Percentiles rank a stretch among this genome's conserved stretches.
phyloP scores from a whole-genome alignment of 2,329 filamentous ascomycete genomes.

The Orbilia oligospora region DNA sequence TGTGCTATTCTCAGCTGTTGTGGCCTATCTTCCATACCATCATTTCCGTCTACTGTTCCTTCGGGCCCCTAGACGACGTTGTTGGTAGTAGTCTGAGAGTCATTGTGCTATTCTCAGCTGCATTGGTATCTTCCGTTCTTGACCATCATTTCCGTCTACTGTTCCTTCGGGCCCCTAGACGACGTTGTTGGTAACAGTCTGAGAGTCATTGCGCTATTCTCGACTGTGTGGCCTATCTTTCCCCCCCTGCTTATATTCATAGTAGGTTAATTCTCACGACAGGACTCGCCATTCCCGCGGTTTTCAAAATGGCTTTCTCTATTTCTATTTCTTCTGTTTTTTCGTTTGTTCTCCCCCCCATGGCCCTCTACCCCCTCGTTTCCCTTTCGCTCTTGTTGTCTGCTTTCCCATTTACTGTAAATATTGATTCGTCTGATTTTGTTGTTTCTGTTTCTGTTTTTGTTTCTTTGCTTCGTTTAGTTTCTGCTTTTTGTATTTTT shows the following conservation, averaged over 20 bases:
- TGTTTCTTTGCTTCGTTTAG: constrained; percentile 14
- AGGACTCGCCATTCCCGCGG: constrained; percentile 9
- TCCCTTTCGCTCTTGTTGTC: neutral
- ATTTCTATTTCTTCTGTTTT: neutral
- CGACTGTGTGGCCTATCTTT: neutral
- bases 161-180: neutral
- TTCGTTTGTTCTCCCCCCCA: neutral
- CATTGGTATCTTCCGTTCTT: no score
- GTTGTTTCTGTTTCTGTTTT: neutral
- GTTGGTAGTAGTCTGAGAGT: neutral
- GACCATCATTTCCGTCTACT: neutral
- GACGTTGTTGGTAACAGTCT: constrained; percentile 6
- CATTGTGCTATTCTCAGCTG: constrained; percentile 11
- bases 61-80: neutral
- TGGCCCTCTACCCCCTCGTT: neutral
- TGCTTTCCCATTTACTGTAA: constrained; percentile 10
- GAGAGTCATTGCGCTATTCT: constrained; percentile 15
- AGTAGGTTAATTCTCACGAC: neutral
- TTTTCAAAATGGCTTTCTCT: constrained; percentile 22
- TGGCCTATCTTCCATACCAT: neutral
- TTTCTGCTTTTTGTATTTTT: constrained; percentile 10
- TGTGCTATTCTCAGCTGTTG: constrained; percentile 7
- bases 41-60: neutral
- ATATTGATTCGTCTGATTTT: constrained; percentile 8
- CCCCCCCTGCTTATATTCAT: neutral